Conservation (phyloP, 2,329 filamentous ascomycete species). For the Exophiala mesophila region DNA sequence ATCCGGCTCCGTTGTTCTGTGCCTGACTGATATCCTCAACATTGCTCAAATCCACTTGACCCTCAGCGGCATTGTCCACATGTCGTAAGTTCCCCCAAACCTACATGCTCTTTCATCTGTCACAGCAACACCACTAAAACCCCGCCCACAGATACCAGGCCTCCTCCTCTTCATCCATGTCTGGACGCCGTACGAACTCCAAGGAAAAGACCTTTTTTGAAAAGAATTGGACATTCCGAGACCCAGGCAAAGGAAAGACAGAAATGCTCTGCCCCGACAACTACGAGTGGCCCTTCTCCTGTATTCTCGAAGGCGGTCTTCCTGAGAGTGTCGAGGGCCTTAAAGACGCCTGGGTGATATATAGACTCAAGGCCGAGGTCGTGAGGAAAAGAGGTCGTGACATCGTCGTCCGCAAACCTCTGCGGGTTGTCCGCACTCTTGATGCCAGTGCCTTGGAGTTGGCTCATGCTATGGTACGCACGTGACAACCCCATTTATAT, state of each 20-base stretch:
- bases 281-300: slow-evolving; percentile 78
- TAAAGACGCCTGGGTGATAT: slow-evolving; percentile 78
- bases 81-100: slow-evolving; percentile 53
- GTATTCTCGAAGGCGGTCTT: slow-evolving; percentile 61
- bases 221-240: slow-evolving; percentile 68
- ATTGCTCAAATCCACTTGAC: slow-evolving; percentile 70
- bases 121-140: too few relatives aligned
- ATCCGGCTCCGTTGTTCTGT: slow-evolving; percentile 69
- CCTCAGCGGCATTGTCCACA: slow-evolving; percentile 63
- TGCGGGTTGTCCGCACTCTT: slow-evolving; percentile 72
- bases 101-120: too few relatives aligned
- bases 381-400: slow-evolving; percentile 88
- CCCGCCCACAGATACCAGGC: slow-evolving; percentile 20
- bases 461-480: slow-evolving; percentile 70
- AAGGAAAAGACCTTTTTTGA: slow-evolving; percentile 54
- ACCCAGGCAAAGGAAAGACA: slow-evolving; percentile 43
- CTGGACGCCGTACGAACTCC: slow-evolving; percentile 21
- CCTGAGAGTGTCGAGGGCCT: slow-evolving; percentile 90
- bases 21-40: slow-evolving; percentile 62
- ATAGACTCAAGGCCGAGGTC: slow-evolving; percentile 85
- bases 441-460: slow-evolving; percentile 72
- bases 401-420: slow-evolving; percentile 70
- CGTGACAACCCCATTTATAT: too few relatives aligned
- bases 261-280: slow-evolving; percentile 65
- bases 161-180: slow-evolving; percentile 30